Conservation (phyloP, 116 monocot genomes). For the Posidonia oceanica region DNA sequence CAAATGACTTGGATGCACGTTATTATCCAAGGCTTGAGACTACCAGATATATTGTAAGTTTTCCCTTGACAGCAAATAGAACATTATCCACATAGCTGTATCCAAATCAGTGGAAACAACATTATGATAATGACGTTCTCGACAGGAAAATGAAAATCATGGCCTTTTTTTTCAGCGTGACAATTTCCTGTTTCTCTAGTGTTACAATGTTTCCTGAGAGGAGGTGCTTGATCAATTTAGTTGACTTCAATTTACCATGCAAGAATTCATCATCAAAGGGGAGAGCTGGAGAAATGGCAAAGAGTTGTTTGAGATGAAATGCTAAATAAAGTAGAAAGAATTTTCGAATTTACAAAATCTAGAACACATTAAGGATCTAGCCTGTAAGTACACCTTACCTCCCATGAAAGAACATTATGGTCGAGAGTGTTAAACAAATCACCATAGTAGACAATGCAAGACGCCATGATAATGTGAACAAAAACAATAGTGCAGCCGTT, state of each 20-base stretch:
- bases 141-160: too few relatives aligned
- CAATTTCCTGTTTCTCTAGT: too few relatives aligned
- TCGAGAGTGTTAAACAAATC: slow-evolving; percentile 47
- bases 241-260: not conserved
- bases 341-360: not conserved
- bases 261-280: not conserved
- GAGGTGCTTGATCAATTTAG: not conserved
- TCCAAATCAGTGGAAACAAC: too few relatives aligned
- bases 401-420: slow-evolving; percentile 63
- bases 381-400: slow-evolving; percentile 28
- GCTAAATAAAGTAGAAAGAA: not conserved
- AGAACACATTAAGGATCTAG: not conserved
- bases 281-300: not conserved
- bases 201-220: too few relatives aligned
- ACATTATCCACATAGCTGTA: too few relatives aligned
- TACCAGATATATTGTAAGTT: too few relatives aligned
- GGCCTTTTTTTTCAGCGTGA: too few relatives aligned
- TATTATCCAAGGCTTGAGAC: too few relatives aligned
- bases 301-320: not conserved
- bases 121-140: too few relatives aligned
- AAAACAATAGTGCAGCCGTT: slow-evolving; percentile 60
- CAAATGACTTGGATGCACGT: not conserved
- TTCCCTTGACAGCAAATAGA: too few relatives aligned
- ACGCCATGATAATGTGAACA: slow-evolving; percentile 80
- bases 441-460: slow-evolving; percentile 64